Percentiles rank a stretch among this genome's conserved stretches.
Evolutionary conservation across 495 filamentous ascomycete genomes (phyloP).

Genomic region (Neurospora africana): DNA sequence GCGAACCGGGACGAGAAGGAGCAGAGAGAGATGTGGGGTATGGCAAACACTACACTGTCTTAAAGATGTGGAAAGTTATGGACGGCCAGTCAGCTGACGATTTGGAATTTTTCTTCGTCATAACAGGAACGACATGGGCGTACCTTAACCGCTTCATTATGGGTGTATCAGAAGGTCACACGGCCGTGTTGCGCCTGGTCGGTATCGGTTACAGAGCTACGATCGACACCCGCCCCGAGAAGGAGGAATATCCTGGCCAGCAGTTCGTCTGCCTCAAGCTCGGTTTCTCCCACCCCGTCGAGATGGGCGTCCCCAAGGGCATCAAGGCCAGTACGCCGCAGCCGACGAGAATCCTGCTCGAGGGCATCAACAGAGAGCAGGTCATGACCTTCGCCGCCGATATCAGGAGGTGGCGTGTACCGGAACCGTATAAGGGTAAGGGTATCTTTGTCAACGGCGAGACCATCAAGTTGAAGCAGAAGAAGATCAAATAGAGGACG

Average conservation of each 20-base stretch:
- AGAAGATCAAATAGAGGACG: conserved; percentile 86
- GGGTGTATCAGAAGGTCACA: conserved; percentile 93
- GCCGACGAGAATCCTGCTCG: conserved; percentile 86
- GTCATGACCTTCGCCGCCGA: conserved; percentile 84
- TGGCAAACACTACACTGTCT: conserved; percentile 18
- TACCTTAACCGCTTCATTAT: conserved; percentile 83
- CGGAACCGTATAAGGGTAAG: conserved; percentile 99
- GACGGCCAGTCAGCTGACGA: background rate
- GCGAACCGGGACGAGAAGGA: conserved; percentile 50
- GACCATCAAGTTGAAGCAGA: conserved; percentile 93
- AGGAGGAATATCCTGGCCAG: conserved; percentile 64
- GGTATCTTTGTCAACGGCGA: conserved; percentile 96
- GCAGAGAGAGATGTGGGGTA: conserved; percentile 98
- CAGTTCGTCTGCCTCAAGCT: conserved; percentile 86
- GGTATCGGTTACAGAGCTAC: conserved; percentile 92
- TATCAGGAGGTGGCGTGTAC: conserved; percentile 77
- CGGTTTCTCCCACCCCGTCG: conserved; percentile 90
- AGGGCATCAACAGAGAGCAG: conserved; percentile 73
- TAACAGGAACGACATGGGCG: conserved; percentile 71
- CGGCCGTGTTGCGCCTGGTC: conserved; percentile 83
- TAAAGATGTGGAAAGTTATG: background rate
- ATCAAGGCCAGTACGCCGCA: conserved; percentile 82
- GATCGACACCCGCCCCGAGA: conserved; percentile 69
- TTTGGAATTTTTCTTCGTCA: background rate
- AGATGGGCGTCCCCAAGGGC: conserved; percentile 70